These are phyloP conservation scores for Serendipita sp. DNA, from an alignment of 768 basidiomycete genomes.

Conservation along the genomic window DNA sequence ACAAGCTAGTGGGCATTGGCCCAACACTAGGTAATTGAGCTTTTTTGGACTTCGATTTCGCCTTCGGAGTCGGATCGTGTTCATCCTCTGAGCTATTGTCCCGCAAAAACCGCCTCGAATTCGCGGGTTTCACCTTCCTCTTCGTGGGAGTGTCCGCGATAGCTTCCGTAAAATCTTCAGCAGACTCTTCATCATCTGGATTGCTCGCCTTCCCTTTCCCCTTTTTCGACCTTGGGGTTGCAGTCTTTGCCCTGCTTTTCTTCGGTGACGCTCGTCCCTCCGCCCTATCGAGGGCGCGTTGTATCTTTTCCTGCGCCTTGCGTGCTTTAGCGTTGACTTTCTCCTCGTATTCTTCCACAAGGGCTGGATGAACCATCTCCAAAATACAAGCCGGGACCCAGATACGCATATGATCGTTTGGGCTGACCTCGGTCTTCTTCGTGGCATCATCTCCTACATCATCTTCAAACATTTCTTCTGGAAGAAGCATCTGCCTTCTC, in stretches of 20 bases:
- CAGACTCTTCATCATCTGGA: too few species aligned
- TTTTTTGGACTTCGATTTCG: neutral
- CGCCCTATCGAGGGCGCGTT: constrained; percentile 1
- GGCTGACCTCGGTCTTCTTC: constrained; percentile 33
- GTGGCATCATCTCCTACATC: constrained; percentile 23
- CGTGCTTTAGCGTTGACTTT: constrained; percentile 30
- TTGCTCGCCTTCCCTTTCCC: too few species aligned
- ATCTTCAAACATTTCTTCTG: constrained; percentile 33
- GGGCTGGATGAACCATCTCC: constrained; percentile 41
- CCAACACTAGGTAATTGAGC: neutral
- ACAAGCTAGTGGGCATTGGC: neutral
- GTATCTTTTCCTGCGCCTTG: constrained; percentile 26
- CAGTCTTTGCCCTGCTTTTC: neutral
- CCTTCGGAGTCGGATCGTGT: neutral
- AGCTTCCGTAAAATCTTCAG: too few species aligned
- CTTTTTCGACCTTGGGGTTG: too few species aligned
- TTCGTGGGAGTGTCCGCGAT: too few species aligned
- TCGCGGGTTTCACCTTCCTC: too few species aligned
- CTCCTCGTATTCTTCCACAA: constrained; percentile 49
- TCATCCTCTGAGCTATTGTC: neutral
- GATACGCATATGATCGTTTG: constrained; percentile 41
- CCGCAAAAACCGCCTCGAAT: neutral
- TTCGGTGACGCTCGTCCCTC: neutral
- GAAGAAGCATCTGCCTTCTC: constrained; percentile 13
- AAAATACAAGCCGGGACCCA: constrained; percentile 83